phyloP scores from a whole-genome alignment of 2,329 filamentous ascomycete genomes.

The Aspergillus aculeatinus region DNA sequence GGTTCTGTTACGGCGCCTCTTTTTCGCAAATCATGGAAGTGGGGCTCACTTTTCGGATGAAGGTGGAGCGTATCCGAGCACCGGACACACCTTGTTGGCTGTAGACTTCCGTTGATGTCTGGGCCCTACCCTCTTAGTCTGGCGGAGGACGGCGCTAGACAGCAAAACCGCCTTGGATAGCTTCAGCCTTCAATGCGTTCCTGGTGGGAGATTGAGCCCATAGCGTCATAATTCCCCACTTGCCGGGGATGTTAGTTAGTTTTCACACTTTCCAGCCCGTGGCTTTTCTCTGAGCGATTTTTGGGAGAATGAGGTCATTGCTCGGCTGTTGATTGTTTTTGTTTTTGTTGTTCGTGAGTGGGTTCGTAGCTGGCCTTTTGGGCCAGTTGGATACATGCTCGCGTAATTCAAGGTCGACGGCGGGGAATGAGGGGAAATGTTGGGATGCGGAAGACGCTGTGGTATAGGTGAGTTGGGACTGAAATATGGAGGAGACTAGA shows the following conservation, averaged over 20 bases:
- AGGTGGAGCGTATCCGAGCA: neutral
- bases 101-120: neutral
- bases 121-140: neutral
- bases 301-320: neutral
- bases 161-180: neutral
- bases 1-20: neutral
- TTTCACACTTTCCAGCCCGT: neutral
- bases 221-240: neutral
- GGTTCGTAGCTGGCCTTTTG: neutral
- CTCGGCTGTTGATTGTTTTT: neutral
- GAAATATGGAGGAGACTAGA: too few relatives aligned
- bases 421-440: neutral
- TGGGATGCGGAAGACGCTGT: neutral
- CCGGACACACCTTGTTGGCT: neutral
- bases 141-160: neutral
- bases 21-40: neutral
- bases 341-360: neutral
- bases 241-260: neutral
- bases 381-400: neutral
- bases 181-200: neutral
- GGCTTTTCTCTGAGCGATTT: neutral
- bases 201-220: neutral
- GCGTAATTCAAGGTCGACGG: neutral
- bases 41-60: neutral
- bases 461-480: too few relatives aligned